phyloP scores from a whole-genome alignment of 1,284 basidiomycete species.

The Peniophora sp. region DNA sequence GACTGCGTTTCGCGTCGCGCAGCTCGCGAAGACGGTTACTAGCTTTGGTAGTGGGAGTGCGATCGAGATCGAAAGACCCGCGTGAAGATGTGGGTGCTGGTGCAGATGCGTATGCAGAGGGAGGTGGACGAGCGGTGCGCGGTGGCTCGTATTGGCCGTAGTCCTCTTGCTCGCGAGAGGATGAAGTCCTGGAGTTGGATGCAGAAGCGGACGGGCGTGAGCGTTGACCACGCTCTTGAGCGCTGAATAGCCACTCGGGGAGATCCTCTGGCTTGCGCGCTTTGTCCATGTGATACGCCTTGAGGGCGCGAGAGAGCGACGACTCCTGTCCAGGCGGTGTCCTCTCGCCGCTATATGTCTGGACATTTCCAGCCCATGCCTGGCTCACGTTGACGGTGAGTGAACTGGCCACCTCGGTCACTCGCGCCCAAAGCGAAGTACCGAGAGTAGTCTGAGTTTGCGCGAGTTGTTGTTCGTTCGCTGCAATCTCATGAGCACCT shows the following conservation, averaged over 20 bases:
- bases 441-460: conserved; percentile 26
- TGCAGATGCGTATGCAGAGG: conserved; percentile 21
- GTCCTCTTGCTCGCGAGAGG: background rate
- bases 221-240: conserved; percentile 30
- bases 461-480: conserved; percentile 6
- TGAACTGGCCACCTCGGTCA: conserved; percentile 43
- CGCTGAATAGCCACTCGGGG: conserved; percentile 61
- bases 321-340: conserved; percentile 54
- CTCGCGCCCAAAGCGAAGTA: conserved; percentile 43
- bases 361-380: conserved; percentile 42
- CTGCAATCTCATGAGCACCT: conserved; percentile 4
- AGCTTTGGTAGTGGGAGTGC: conserved; percentile 19
- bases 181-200: background rate
- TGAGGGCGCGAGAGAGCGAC: conserved; percentile 55
- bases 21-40: conserved; percentile 43
- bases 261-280: conserved; percentile 50
- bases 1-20: conserved; percentile 42
- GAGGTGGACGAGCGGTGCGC: conserved; percentile 13
- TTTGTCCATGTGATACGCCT: conserved; percentile 57
- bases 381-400: conserved; percentile 52
- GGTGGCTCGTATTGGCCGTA: background rate
- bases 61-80: conserved; percentile 1
- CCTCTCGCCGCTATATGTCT: conserved; percentile 40
- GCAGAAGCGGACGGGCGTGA: background rate
- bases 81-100: conserved; percentile 24